A percentile compares a stretch with the other conserved stretches of the same genome.
These are phyloP conservation scores for Ensete glaucum DNA, from an alignment of 176 grass and related monocot species.

Conservation along the genomic window DNA sequence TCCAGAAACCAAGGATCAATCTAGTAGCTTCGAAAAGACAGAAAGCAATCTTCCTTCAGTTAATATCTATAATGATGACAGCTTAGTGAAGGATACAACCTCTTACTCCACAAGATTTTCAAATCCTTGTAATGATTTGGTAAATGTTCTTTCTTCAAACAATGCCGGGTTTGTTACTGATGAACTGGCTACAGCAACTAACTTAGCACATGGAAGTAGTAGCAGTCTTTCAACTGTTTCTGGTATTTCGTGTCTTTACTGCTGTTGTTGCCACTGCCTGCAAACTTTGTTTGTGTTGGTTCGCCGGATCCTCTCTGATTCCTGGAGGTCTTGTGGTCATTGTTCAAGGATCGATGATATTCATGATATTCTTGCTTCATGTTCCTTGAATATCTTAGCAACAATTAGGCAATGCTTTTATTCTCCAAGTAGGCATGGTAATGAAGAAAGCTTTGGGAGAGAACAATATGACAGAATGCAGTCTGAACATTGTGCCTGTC, in stretches of 20 bases:
- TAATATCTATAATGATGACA: slow-evolving; percentile 20
- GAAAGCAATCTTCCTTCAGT: slow-evolving; percentile 17
- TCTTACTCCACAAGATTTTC: slow-evolving; percentile 17
- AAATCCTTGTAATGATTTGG: slow-evolving; percentile 19
- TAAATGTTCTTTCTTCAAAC: slow-evolving; percentile 20
- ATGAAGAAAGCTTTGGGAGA: slow-evolving; percentile 27
- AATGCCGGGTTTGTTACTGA: slow-evolving; percentile 19
- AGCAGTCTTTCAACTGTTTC: slow-evolving; percentile 17
- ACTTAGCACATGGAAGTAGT: slow-evolving; percentile 9
- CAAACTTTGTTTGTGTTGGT: slow-evolving; percentile 43
- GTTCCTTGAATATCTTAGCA: slow-evolving; percentile 51
- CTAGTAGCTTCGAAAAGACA: slow-evolving; percentile 22
- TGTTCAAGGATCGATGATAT: slow-evolving; percentile 64
- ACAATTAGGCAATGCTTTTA: slow-evolving; percentile 38
- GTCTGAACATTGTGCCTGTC: slow-evolving; percentile 37
- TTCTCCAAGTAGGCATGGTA: slow-evolving; percentile 33
- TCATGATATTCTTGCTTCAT: slow-evolving; percentile 68
- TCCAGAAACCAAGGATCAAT: slow-evolving; percentile 15
- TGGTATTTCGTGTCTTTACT: slow-evolving; percentile 54
- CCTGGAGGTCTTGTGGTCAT: slow-evolving; percentile 29
- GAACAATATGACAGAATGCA: slow-evolving; percentile 16
- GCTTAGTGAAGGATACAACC: slow-evolving; percentile 7
- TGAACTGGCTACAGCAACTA: slow-evolving; percentile 18
- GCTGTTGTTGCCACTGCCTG: slow-evolving; percentile 56
- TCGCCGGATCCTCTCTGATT: slow-evolving; percentile 49